Evolutionary conservation across 495 filamentous ascomycete species (phyloP).

Genomic region (Bombardia bombarda): DNA sequence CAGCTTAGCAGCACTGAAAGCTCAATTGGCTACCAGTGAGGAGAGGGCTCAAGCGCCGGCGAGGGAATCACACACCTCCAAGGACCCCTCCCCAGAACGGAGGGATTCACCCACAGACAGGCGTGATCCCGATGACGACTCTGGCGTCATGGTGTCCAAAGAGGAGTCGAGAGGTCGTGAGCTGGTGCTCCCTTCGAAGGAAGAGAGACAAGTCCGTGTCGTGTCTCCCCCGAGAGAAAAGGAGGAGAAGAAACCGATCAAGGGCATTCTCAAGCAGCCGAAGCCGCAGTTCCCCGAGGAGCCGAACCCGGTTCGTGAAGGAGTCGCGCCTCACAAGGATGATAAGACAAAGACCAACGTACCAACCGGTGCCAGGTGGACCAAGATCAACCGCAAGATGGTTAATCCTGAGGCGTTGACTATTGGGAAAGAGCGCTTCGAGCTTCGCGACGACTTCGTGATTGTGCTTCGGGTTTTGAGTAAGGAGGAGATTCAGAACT

Average conservation of each 20-base stretch:
- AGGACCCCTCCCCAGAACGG: slow-evolving; percentile 23
- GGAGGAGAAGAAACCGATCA: slow-evolving; percentile 31
- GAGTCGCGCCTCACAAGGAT: slow-evolving; percentile 82
- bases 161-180: slow-evolving; percentile 36
- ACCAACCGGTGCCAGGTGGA: slow-evolving; percentile 75
- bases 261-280: slow-evolving; percentile 57
- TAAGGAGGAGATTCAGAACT: slow-evolving; percentile 75
- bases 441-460: slow-evolving; percentile 73
- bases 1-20: slow-evolving; percentile 38
- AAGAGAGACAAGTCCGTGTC: slow-evolving; percentile 42
- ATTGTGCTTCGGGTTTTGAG: slow-evolving; percentile 74
- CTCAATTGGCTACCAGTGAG: slow-evolving; percentile 32
- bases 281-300: slow-evolving; percentile 74
- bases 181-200: slow-evolving; percentile 13
- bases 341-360: slow-evolving; percentile 65
- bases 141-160: slow-evolving; percentile 14
- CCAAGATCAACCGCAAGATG: slow-evolving; percentile 74
- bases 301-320: slow-evolving; percentile 67
- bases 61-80: slow-evolving; percentile 12
- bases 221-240: slow-evolving; percentile 48
- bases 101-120: slow-evolving; percentile 13
- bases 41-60: slow-evolving; percentile 17
- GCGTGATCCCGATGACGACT: slow-evolving; percentile 14
- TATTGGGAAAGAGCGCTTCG: slow-evolving; percentile 69
- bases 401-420: slow-evolving; percentile 78